phyloP scores from a whole-genome alignment of 2,329 filamentous ascomycete genomes.

The Colletotrichum limetticola region DNA sequence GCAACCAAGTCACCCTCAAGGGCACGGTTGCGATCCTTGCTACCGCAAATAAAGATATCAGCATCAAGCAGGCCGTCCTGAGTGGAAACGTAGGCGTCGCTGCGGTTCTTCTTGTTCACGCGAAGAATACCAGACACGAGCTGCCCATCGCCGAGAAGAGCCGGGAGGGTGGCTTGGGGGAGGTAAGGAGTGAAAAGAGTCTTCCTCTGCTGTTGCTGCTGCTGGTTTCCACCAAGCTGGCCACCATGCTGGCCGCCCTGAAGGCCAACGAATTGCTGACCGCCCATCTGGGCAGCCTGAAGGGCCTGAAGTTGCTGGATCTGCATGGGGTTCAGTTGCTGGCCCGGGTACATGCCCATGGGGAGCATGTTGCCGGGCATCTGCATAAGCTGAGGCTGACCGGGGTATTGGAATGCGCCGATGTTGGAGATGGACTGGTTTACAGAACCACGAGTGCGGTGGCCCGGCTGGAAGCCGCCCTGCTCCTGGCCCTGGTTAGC shows the following conservation, averaged over 20 bases:
- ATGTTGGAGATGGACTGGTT: conserved; percentile 85
- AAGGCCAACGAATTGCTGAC: conserved; percentile 77
- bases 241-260: conserved; percentile 79
- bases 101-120: conserved; percentile 99
- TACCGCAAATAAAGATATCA: conserved; percentile 99
- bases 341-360: conserved; percentile 84
- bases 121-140: conserved; percentile 96
- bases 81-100: conserved; percentile 96
- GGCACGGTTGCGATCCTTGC: conserved; percentile 97
- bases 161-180: conserved; percentile 92
- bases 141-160: conserved; percentile 89
- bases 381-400: conserved; percentile 88
- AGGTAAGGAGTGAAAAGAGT: conserved; percentile 98
- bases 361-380: conserved; percentile 88
- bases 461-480: conserved; percentile 89
- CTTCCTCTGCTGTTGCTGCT: conserved; percentile 93
- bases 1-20: conserved; percentile 96
- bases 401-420: conserved; percentile 88
- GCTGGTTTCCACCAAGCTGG: conserved; percentile 72
- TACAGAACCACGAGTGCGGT: conserved; percentile 86
- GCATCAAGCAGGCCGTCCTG: conserved; percentile 89
- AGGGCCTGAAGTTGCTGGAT: conserved; percentile 91
- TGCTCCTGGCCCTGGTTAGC: conserved; percentile 77
- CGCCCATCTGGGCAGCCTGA: conserved; percentile 86
- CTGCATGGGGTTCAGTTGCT: conserved; percentile 89